Percentiles rank a stretch among this genome's conserved stretches.
These are phyloP conservation scores for Exophiala aquamarina DNA, from an alignment of 2,329 filamentous ascomycete genomes.

Conservation along the genomic window DNA sequence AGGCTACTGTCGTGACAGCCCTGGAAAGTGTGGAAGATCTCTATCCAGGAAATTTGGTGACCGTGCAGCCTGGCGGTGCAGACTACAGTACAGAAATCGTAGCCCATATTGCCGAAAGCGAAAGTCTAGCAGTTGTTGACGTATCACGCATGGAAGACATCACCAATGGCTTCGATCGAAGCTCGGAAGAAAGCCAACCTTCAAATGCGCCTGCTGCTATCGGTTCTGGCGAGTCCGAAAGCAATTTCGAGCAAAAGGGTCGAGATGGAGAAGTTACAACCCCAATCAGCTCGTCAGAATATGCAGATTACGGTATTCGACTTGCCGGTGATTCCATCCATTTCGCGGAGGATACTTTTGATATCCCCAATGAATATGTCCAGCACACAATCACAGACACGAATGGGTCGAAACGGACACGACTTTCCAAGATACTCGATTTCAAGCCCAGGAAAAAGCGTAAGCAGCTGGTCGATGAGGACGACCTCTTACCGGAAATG, in stretches of 20 bases:
- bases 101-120: neutral
- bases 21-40: conserved; percentile 85
- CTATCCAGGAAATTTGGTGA: conserved; percentile 62
- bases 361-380: conserved; percentile 34
- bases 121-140: conserved; percentile 15
- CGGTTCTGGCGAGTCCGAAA: neutral
- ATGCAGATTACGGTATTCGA: conserved; percentile 32
- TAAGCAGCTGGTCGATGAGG: conserved; percentile 22
- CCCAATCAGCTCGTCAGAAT: conserved; percentile 30
- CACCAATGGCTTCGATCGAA: neutral
- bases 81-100: neutral
- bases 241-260: neutral
- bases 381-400: conserved; percentile 29
- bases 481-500: conserved; percentile 21
- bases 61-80: conserved; percentile 36
- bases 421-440: conserved; percentile 8
- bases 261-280: conserved; percentile 5
- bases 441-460: conserved; percentile 21
- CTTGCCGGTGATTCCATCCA: conserved; percentile 25
- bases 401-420: conserved; percentile 23
- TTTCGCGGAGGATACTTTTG: conserved; percentile 34
- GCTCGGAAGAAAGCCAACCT: neutral
- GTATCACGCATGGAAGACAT: conserved; percentile 6
- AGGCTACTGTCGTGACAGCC: conserved; percentile 67
- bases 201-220: conserved; percentile 2